A percentile compares a stretch with the other conserved stretches of the same genome.
phyloP scores from a whole-genome alignment of 176 grass and related monocot species.

The Bothriochloa decipiens region DNA sequence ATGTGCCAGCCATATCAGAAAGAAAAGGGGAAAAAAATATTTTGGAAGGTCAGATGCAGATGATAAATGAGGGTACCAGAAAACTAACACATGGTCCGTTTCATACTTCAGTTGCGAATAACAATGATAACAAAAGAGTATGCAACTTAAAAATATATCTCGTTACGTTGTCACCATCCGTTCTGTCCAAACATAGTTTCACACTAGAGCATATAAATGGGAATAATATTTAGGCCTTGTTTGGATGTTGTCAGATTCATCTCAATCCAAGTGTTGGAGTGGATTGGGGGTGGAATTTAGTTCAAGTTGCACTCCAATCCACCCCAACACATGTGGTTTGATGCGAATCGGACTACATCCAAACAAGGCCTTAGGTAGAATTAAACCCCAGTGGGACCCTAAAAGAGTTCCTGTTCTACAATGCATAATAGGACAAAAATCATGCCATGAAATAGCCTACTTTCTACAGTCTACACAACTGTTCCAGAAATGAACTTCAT shows the following conservation, averaged over 20 bases:
- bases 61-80: not conserved
- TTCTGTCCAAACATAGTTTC: conserved; percentile 8
- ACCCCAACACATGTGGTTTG: too few species aligned
- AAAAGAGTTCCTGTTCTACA: not conserved
- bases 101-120: conserved; percentile 3
- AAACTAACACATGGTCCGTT: not conserved
- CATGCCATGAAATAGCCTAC: not conserved
- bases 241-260: too few species aligned
- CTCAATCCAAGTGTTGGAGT: too few species aligned
- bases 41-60: not conserved
- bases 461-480: not conserved
- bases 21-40: conserved; percentile 1
- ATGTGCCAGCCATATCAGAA: not conserved
- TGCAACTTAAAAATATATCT: conserved; percentile 8
- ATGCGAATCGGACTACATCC: too few species aligned
- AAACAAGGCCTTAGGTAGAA: not conserved
- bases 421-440: not conserved
- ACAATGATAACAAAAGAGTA: not conserved
- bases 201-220: not conserved
- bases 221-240: not conserved
- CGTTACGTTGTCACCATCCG: not conserved
- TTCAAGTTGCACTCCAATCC: too few species aligned
- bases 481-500: not conserved
- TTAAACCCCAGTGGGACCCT: not conserved
- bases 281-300: too few species aligned